Base-by-base conservation (phyloP, 2,329 filamentous ascomycete species). In the Aspergillus awamori region DNA sequence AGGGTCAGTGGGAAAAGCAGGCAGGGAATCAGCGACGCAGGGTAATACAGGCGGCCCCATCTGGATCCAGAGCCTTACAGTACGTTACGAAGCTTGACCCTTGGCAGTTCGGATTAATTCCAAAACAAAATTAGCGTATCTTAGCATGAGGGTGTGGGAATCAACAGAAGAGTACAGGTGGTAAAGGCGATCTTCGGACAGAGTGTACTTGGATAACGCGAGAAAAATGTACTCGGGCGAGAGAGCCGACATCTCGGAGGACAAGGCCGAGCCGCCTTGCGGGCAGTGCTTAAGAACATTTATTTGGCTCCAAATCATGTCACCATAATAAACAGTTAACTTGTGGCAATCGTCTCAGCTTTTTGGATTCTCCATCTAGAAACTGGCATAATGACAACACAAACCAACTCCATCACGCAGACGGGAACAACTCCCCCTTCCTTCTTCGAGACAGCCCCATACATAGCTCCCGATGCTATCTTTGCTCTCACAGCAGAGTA, bases 401-500 rank as follows among this genome's bases (percentile, higher is more conserved):
- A 43, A 20, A 45, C 36, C 24, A 33, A 33, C 10, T 45, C 55
- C 13, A 26, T 26, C 36, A 52, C 45, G 11, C n/a, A 8, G 8
- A 33, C 15, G 3, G 45, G n/a, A 22, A 41, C 15, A 2, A 6
- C 1, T 36, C n/a, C 22, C 28, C 17, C 20, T 11, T 69, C 67
- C 8, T 41, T 61, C 24, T 72, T 70, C 62, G 38, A 57, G 2
- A 49, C 58, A 1, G 67, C 70, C 4, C 60, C 67, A 2, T 51
- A 59, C 24, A 63, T 62, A 15, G 64, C 69, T 8, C 47, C 60
- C 0, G 70, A 71, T 38, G 67, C 69, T n/a, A 67, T 70, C 13
- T 72, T 72, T 45, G 61, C 67, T 30, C 60, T 72, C 2, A 70
- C 68, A 4, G 69, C 64, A 1, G 64, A 67, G 43, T 98, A 89